Evolutionary conservation across 805 yeast species (phyloP).

Genomic region (Kuraishia molischiana): DNA sequence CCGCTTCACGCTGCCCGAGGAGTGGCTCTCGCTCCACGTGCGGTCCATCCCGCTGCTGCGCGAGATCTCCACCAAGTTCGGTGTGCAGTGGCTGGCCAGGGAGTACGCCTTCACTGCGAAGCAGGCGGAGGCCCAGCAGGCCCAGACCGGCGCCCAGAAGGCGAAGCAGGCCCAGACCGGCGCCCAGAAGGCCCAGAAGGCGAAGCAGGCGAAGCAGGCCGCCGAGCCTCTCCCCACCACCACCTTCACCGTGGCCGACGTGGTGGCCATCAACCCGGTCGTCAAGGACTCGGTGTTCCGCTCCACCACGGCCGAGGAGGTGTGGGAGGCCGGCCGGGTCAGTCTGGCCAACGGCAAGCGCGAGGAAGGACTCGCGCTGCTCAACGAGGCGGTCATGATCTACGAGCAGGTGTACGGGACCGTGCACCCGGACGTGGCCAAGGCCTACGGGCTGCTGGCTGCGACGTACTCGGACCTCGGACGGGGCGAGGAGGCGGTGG

Average conservation of each 20-base stretch:
- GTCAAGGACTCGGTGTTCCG: constrained; percentile 61
- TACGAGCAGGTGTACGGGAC: constrained; percentile 79
- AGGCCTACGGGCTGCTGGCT: constrained; percentile 56
- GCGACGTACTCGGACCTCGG: constrained; percentile 56
- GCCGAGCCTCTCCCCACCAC: constrained; percentile 16
- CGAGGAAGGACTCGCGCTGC: constrained; percentile 50
- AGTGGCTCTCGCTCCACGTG: constrained; percentile 32
- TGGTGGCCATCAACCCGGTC: constrained; percentile 63
- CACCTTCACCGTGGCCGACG: constrained; percentile 50
- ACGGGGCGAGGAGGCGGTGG: constrained; percentile 47
- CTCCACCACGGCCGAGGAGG: constrained; percentile 63
- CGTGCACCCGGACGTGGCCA: constrained; percentile 72
- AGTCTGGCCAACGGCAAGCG: constrained; percentile 29
- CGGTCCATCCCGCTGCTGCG: constrained; percentile 40
- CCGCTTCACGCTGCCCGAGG: constrained; percentile 43
- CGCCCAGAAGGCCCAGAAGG: constrained; percentile 23
- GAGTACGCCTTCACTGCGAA: constrained; percentile 37
- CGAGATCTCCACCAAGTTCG: constrained; percentile 67
- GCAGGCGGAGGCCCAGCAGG: constrained; percentile 17
- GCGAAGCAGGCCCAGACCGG: constrained; percentile 21
- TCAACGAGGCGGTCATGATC: constrained; percentile 61
- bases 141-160: constrained; percentile 16
- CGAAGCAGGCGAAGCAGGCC: constrained; percentile 23
- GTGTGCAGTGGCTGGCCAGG: constrained; percentile 72
- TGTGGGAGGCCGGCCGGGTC: constrained; percentile 53